Base-by-base conservation (phyloP, 805 yeast genomes). In the Kazachstania martiniae region DNA sequence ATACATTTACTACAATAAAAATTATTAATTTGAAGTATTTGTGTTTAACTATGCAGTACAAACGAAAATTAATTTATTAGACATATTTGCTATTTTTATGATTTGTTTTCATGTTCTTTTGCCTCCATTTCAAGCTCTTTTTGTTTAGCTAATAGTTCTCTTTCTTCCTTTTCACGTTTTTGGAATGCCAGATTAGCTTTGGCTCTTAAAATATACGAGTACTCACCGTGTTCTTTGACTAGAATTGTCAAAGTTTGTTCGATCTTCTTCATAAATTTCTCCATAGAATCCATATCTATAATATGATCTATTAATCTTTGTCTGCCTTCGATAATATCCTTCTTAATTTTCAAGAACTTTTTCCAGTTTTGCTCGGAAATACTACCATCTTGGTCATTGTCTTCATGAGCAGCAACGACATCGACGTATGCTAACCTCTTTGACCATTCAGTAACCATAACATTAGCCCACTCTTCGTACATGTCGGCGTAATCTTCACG, bases 381-480 rank as follows among this genome's bases (percentile, higher is more conserved):
- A 27, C 42, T 43, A 25, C 43, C 50, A 22, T 57, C 62, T 19
- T 59, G 65, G 12, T 50, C 53, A 9, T 35, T 25, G 16, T 33
- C 30, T 8, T 16, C 19, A 40, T 43, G 44, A 12, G 45, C 49
- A 15, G 44, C 51, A 7, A 51, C 48, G 12, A 53, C 51, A 26
- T 55, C 60, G 3, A 48, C 44, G 14, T 61, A 58, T 32, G 75
- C 67, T 47, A 80, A 65, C 36, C 72, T 68, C 32, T 70, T 68
- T 6, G 80, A 69, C 58, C 77, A 79, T 42, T 78, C 84, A 42
- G 60, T 66, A 34, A 79, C 65, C 18, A 81, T 65, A 5, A 73
- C 68, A 34, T 79, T 86, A 5, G 78, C 75, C 63, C 80, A 81
- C 39, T 80, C 80, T 51, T 80, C 87, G 49, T 76, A 68, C 0